Base-by-base conservation (phyloP, 2,329 filamentous ascomycete species). In the Chlorencoelia australis region DNA sequence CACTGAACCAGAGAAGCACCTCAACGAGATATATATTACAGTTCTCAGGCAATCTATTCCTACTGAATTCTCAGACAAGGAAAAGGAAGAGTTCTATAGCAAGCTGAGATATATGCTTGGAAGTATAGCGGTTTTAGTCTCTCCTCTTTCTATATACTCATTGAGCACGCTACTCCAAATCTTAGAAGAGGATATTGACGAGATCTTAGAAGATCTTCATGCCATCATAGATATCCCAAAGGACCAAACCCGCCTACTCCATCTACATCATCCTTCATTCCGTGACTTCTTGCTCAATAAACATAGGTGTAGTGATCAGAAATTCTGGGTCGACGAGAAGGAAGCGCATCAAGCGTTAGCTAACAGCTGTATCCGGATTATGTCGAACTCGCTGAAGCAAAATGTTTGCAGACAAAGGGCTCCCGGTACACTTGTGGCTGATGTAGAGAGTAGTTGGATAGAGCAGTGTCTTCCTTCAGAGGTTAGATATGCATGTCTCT, bases 281-380 rank as follows among this genome's bases (percentile, higher is more conserved):
- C 50, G 52, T 30, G 52, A 59, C 40, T 58, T 53, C 34, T 50
- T 58, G 11, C 39, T 57, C 13, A 38, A 50, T 30, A 53, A 45
- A 40, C 31, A 41, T 15, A n/a, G 42, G 35, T 43, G 41, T 33
- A 32, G 18, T 28, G 28, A 40, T 35, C 53, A 59, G 8, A n/a
- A n/a, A n/a, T 35, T 19, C 30, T 33, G 18, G 31, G 10, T 31
- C 10, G 27, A 29, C 7, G 34, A 31, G 28, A 30, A 52, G 20
- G 5, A 7, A 8, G 20, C 20, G 10, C 27, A 31, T 18, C 7
- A 25, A n/a, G 8, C 19, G 3, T 15, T 31, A 22, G 15, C 13
- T 9, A 2, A 30, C 14, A 2, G 13, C 9, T 24, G 34, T 14
- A 13, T 30, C 5, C 27, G 17, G 4, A 11, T 30, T 16, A 15